Evolutionary conservation across 2,329 filamentous ascomycete species (phyloP).

Genomic region (Calonectria leucothoes): DNA sequence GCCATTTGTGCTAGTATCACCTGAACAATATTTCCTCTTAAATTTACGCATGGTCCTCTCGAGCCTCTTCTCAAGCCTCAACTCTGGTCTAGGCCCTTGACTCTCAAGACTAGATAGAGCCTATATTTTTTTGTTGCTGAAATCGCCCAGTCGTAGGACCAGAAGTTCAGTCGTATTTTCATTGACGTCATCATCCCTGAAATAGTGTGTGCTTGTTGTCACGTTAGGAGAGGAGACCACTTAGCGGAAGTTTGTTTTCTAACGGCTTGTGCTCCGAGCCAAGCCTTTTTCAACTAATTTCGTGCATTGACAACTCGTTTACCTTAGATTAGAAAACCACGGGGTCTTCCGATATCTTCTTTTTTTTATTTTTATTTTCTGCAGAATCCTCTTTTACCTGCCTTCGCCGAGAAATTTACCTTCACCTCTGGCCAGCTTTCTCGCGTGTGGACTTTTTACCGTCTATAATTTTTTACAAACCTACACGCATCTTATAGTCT

Average conservation of each 20-base stretch:
- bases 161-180: background rate
- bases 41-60: background rate
- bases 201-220: background rate
- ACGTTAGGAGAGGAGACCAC: background rate
- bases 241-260: conserved; percentile 1
- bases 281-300: background rate
- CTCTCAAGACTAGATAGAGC: background rate
- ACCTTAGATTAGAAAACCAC: background rate
- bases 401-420: background rate
- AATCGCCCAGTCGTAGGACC: background rate
- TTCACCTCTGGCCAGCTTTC: background rate
- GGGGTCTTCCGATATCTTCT: background rate
- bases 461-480: background rate
- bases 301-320: conserved; percentile 3
- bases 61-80: background rate
- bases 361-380: background rate
- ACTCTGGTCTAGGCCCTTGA: background rate
- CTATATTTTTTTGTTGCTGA: background rate
- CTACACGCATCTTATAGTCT: background rate
- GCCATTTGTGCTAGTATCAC: background rate
- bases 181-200: conserved; percentile 6
- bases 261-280: conserved; percentile 1
- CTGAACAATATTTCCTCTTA: background rate
- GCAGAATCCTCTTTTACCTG: background rate
- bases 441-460: no score